Base-by-base conservation (phyloP, 2,329 filamentous ascomycete species). In the Teratosphaeria destructans region DNA sequence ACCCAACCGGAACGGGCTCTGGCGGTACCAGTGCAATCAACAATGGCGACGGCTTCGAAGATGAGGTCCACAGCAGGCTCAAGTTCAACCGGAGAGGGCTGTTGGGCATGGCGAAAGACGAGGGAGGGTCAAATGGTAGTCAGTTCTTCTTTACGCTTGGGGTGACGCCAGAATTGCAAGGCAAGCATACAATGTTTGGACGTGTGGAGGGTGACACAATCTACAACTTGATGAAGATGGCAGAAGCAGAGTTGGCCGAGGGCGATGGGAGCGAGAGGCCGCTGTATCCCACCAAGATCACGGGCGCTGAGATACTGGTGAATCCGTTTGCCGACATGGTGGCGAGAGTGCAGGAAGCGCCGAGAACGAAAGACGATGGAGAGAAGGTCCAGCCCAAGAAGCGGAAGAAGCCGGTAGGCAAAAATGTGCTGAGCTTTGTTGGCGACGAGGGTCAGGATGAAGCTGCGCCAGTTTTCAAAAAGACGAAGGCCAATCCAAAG, bases 121-220 rank as follows among this genome's bases (percentile, higher is more conserved):
- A 91, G 82, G 34, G 81, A 16, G 63, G 92, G 68, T 89, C 89
- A 58, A 97, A 97, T 76, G 89, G 90, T 37, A 96, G 90, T 73
- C 94, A 99, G 74, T 97, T 97, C 79, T 99, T 99, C 78, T 86
- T 99, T 62, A 97, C 94, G 0, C 76, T 99, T 57, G 91, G 85
- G 63, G 79, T 80, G 58, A 91, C 92, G 27, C 86, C 90, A 29
- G 91, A 97, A 77, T 74, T 99, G 69, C 90, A 88, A 66, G 88
- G 87, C 57, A 90, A 89, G 75, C 96, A 96, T 73, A 97, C 94
- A 0, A 77, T 97, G 73, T 97, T 99, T 77, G 94, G 94, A 19
- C 82, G 94, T 59, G 83, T 99, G 53, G 90, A 89, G 39, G 94
- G 93, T 32, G 90, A 97, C 65, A 96, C 93, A 16, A 94, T 99